Evolutionary conservation across 768 basidiomycete genomes (phyloP), one percentile per base, ranked within the genome.

Genomic region (Russula ochroleuca): DNA sequence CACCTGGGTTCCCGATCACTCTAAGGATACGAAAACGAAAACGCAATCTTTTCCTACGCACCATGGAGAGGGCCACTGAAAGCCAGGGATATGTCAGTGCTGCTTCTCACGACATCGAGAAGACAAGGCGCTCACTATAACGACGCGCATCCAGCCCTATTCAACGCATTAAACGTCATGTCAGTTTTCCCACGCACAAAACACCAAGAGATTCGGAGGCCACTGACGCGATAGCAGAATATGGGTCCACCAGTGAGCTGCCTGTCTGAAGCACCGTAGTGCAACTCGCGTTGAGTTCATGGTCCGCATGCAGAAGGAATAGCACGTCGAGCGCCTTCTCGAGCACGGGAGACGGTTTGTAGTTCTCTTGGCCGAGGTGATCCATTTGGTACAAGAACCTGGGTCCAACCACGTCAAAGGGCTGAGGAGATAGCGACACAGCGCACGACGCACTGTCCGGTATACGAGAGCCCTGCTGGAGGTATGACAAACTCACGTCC

Each of bases 371-470:
- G 64, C 86, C 81, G 14, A 92, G 78, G 70, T 93, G 85, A 68
- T 95, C 93, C 80, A 95, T 88, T 76, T 94, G 90, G 75, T 93
- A 96, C 55, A 96, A 73, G 79, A 95, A 96, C 8, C 87, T 90
- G 65, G 25, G 28, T 11, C 21, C 21, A 21, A 45, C 62, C 28
- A 62, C 35, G 14, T 43, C 67, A 43, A 45, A 8, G 47, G 31
- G 52, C 57, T 25, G 50, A 50, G 40, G 41, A 38, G 31, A 57
- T 19, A 59, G 7, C 13, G 1, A 8, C n/a, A 57, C 15, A 19
- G 31, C 2, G 17, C 35, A n/a, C 14, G 31, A 78, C 84, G 69
- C 70, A 90, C 89, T 89, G 88, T 73, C 85, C 92, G 4, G 92
- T 84, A 69, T 94, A 94, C 70, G 85, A 88, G 57, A 94, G 79